phyloP scores from a whole-genome alignment of 345 rosid genomes.

The Atalantia buxifolia region DNA sequence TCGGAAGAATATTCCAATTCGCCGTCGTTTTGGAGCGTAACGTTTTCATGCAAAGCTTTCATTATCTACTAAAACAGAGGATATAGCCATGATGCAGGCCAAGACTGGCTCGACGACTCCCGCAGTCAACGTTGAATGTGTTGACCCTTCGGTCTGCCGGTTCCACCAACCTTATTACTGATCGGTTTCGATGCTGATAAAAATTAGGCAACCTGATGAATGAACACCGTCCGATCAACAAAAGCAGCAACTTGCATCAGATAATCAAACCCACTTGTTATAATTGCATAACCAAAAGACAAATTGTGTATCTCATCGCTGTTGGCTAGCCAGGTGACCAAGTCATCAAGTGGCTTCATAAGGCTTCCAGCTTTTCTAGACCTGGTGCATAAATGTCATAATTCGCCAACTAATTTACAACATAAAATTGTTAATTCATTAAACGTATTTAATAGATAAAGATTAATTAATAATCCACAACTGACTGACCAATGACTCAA shows the following conservation, averaged over 20 bases:
- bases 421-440: background rate
- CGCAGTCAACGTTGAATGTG: background rate
- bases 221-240: background rate
- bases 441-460: background rate
- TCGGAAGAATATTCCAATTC: background rate
- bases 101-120: background rate
- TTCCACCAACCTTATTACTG: background rate
- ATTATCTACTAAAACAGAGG: background rate
- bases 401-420: background rate
- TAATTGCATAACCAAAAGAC: background rate
- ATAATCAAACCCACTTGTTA: background rate
- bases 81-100: background rate
- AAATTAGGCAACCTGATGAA: background rate
- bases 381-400: background rate
- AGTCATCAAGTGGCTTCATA: background rate
- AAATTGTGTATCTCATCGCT: too few relatives aligned
- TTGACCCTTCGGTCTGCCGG: background rate
- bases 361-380: background rate
- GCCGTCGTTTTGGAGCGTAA: background rate
- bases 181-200: background rate
- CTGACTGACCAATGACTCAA: background rate
- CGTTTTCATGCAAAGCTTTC: background rate
- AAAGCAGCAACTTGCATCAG: background rate
- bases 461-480: background rate
- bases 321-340: background rate